phyloP scores from a whole-genome alignment of 1,284 basidiomycete genomes.

The Puccinia novopanici region DNA sequence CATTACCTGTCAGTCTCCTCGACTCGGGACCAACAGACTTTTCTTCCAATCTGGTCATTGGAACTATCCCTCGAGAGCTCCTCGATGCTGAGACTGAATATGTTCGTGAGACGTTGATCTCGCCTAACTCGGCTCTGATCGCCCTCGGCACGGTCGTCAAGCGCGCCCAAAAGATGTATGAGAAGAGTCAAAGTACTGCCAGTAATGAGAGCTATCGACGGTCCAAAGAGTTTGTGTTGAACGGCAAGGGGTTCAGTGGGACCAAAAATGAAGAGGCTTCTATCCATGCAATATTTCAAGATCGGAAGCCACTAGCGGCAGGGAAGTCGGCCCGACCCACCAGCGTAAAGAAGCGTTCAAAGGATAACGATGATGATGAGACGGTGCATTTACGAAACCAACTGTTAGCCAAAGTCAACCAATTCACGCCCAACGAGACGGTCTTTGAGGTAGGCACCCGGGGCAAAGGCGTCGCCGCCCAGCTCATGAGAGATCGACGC shows the following conservation, averaged over 20 bases:
- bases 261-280: conserved; percentile 68
- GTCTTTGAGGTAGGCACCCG: conserved; percentile 85
- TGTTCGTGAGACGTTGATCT: conserved; percentile 68
- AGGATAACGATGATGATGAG: conserved; percentile 50
- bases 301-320: conserved; percentile 59
- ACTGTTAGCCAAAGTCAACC: conserved; percentile 74
- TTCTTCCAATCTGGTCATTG: conserved; percentile 67
- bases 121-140: conserved; percentile 69
- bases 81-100: conserved; percentile 85
- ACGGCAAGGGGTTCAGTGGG: conserved; percentile 64
- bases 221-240: conserved; percentile 82
- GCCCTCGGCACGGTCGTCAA: conserved; percentile 82
- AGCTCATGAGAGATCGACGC: conserved; percentile 85
- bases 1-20: conserved; percentile 58
- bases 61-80: conserved; percentile 76
- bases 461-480: conserved; percentile 68
- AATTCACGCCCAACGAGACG: conserved; percentile 84
- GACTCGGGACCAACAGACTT: conserved; percentile 51
- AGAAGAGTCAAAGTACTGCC: conserved; percentile 87
- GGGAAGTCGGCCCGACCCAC: conserved; percentile 57
- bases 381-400: conserved; percentile 67
- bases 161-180: conserved; percentile 89
- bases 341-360: conserved; percentile 55
- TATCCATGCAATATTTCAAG: conserved; percentile 67
- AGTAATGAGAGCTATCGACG: conserved; percentile 80